Evolutionary conservation across 352 stramenopile genomes (phyloP).

Genomic region (Globisporangium paddicum): DNA sequence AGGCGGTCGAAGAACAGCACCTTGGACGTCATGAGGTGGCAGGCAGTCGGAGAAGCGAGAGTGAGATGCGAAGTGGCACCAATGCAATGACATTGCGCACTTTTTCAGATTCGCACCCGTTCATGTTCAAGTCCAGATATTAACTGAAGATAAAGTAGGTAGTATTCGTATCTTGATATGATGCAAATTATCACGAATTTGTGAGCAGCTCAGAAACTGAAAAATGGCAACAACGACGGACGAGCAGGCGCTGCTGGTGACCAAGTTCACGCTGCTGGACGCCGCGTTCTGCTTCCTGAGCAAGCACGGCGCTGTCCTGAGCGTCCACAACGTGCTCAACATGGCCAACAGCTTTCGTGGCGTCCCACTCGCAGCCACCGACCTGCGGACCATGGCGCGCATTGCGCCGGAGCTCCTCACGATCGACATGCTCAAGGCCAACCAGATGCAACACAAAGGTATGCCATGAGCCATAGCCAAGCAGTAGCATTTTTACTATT

Average conservation of each 20-base stretch:
- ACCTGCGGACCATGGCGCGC: conserved; percentile 37
- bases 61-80: conserved; percentile 2
- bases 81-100: background rate
- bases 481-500: background rate
- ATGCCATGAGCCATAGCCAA: background rate
- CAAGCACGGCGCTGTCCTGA: conserved; percentile 36
- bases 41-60: too few relatives aligned
- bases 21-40: conserved; percentile 29
- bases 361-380: conserved; percentile 23
- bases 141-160: background rate
- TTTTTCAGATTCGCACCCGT: background rate
- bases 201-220: background rate
- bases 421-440: conserved; percentile 20
- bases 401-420: conserved; percentile 46
- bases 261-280: conserved; percentile 65
- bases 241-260: conserved; percentile 7
- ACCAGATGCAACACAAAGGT: conserved; percentile 29
- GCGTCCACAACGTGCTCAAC: conserved; percentile 45
- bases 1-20: conserved; percentile 50
- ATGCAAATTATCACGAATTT: background rate
- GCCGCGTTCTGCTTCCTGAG: conserved; percentile 63
- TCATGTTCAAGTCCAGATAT: background rate
- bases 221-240: conserved; percentile 1
- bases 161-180: background rate
- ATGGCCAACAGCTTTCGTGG: conserved; percentile 59